Evolutionary conservation across 495 filamentous ascomycete species (phyloP), one percentile per base, ranked within the genome.

Genomic region (Geoglossum glabrum): DNA sequence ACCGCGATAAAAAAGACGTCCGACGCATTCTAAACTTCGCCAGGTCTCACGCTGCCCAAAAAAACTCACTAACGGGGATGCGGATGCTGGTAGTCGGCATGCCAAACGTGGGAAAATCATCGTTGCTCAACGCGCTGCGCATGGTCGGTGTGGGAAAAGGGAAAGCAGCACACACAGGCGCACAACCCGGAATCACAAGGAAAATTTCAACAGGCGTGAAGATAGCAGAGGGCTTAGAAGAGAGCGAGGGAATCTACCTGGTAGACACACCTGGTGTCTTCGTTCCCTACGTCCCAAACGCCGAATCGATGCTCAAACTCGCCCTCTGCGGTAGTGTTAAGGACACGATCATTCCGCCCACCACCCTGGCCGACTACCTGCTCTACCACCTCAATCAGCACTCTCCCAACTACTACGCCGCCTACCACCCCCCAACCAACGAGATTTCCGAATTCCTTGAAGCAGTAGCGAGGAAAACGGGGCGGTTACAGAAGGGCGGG

Each of bases 61-160:
- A 66, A 2, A 68, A 79, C 61, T 78, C 74, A 33, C 68, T 89
- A 8, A 77, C 78, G 7, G 87, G 88, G 1, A 78, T 85, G 56
- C 80, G 88, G 27, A 77, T 87, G 56, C 75, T 98, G 67, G 79
- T 97, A 0, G 89, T 96, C 19, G 92, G 92, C 28, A 96, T 98
- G 90, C 92, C 92, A 6, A 98, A 98, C 69, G 86, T 92, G 0
- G 92, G 84, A 0, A 88, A 98, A 69, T 93, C 86, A 25, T 87
- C 90, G 0, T 74, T 98, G 15, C 80, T 98, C 26, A 98, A 98
- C 68, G 76, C 83, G 28, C 74, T 98, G 40, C 84, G 93, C 10
- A 76, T 73, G 23, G 69, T 73, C 19, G 85, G 89, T 47, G 72
- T 85, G 58, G 68, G 74, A 19, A 79, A 83, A 59, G 76, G 80